Percentiles rank a stretch among this genome's conserved stretches.
Conservation (phyloP, 2,329 filamentous ascomycete genomes). For the Leptoxyphium fumago region DNA sequence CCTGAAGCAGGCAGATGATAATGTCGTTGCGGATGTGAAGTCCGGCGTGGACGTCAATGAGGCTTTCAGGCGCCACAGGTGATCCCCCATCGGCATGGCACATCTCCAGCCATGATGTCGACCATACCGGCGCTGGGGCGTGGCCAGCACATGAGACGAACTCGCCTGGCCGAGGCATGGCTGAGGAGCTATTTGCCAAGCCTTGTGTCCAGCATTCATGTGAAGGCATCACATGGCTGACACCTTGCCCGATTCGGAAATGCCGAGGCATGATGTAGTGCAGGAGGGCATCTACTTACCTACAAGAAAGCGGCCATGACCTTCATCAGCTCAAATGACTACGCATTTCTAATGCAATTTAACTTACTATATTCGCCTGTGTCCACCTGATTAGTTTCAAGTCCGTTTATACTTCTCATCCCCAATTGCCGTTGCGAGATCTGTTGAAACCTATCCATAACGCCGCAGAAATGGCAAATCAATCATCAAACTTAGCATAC, state of each 20-base stretch:
- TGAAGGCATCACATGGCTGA: background rate
- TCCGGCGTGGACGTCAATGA: constrained; percentile 48
- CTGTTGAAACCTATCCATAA: constrained; percentile 1
- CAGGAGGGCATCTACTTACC: too few species aligned
- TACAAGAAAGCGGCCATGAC: too few species aligned
- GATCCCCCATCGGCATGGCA: background rate
- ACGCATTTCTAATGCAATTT: too few species aligned
- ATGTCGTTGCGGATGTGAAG: constrained; percentile 42
- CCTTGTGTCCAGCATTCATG: background rate
- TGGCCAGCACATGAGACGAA: background rate
- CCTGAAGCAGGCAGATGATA: constrained; percentile 28
- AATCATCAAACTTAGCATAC: constrained; percentile 5
- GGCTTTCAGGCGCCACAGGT: constrained; percentile 45
- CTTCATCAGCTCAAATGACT: too few species aligned
- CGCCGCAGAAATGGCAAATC: constrained; percentile 8
- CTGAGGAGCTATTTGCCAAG: background rate
- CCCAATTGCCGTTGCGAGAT: background rate
- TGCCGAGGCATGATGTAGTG: background rate
- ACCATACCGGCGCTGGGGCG: too few species aligned
- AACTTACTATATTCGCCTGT: too few species aligned
- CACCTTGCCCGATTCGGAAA: too few species aligned
- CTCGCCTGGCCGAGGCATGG: background rate
- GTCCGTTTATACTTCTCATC: background rate
- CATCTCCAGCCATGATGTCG: background rate
- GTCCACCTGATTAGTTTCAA: too few species aligned